A percentile compares a stretch with the other conserved stretches of the same genome.
Evolutionary conservation across 306 rosid genomes (phyloP).

Genomic region (Datisca glomerata): DNA sequence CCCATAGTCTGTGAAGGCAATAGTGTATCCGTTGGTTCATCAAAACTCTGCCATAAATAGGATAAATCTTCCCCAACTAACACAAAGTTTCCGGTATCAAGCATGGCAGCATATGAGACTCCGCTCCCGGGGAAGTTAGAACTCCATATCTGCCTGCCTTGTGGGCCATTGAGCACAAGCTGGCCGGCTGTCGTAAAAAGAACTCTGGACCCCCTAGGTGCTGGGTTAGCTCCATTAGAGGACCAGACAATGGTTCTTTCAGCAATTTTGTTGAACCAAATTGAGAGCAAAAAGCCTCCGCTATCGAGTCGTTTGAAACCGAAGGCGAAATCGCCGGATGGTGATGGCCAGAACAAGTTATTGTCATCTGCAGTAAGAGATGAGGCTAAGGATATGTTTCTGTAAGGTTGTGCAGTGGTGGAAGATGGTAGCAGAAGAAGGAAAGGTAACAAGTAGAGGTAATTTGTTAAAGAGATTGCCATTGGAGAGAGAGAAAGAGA

Average conservation of each 20-base stretch:
- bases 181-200: conserved; percentile 13
- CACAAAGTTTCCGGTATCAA: conserved; percentile 14
- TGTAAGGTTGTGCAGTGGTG: conserved; percentile 10
- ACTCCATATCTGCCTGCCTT: conserved; percentile 8
- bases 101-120: conserved; percentile 5
- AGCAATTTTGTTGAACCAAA: conserved; percentile 27
- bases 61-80: not conserved
- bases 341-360: conserved; percentile 12
- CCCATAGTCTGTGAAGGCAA: conserved; percentile 22
- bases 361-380: conserved; percentile 13
- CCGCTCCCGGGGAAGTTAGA: not conserved
- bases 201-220: conserved; percentile 20
- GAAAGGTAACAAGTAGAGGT: too few relatives aligned
- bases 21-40: conserved; percentile 15
- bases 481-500: too few relatives aligned
- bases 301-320: conserved; percentile 20
- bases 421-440: conserved; percentile 3
- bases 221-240: conserved; percentile 11
- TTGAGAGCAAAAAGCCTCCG: conserved; percentile 27
- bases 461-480: too few relatives aligned
- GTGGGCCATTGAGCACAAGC: conserved; percentile 17
- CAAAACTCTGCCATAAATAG: conserved; percentile 17
- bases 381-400: conserved; percentile 9
- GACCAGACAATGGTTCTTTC: conserved; percentile 36
- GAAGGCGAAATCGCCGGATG: conserved; percentile 34